Evolutionary conservation across 768 basidiomycete genomes (phyloP).

Genomic region (Neoboletus brunneissimus): DNA sequence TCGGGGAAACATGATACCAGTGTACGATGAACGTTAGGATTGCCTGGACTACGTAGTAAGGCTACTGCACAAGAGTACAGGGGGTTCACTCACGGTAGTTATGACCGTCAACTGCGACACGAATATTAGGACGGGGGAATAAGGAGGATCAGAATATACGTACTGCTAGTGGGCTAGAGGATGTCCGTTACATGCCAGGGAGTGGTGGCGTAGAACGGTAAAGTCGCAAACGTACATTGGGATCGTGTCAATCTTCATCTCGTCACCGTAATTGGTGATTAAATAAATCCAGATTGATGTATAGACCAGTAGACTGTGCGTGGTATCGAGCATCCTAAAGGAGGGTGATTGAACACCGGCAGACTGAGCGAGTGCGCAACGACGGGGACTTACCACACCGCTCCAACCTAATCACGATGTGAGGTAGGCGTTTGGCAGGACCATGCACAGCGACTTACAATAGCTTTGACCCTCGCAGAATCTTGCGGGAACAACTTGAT

Average conservation of each 20-base stretch:
- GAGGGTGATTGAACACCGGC: background rate
- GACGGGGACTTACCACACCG: slow-evolving; percentile 22
- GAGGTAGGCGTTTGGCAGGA: background rate
- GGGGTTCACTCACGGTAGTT: slow-evolving; percentile 26
- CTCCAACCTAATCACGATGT: slow-evolving; percentile 20
- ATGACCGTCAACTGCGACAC: slow-evolving; percentile 26
- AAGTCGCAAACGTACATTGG: slow-evolving; percentile 37
- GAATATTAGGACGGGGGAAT: background rate
- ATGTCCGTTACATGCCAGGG: background rate
- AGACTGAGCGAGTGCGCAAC: background rate
- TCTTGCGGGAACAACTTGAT: slow-evolving; percentile 30
- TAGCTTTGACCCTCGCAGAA: slow-evolving; percentile 17
- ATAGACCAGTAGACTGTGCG: slow-evolving; percentile 42
- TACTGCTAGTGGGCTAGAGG: slow-evolving; percentile 27
- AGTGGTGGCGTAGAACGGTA: background rate
- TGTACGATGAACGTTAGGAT: slow-evolving; percentile 50
- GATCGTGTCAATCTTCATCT: slow-evolving; percentile 38
- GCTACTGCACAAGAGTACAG: background rate
- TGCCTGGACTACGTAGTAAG: slow-evolving; percentile 35
- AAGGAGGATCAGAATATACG: slow-evolving; percentile 1
- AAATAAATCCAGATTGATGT: slow-evolving; percentile 43
- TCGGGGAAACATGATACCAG: slow-evolving; percentile 33
- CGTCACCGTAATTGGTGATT: slow-evolving; percentile 42
- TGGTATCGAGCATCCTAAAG: slow-evolving; percentile 34
- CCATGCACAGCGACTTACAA: slow-evolving; percentile 15